Base-by-base conservation (phyloP, 306 rosid species). In the Nissolia schottii region DNA sequence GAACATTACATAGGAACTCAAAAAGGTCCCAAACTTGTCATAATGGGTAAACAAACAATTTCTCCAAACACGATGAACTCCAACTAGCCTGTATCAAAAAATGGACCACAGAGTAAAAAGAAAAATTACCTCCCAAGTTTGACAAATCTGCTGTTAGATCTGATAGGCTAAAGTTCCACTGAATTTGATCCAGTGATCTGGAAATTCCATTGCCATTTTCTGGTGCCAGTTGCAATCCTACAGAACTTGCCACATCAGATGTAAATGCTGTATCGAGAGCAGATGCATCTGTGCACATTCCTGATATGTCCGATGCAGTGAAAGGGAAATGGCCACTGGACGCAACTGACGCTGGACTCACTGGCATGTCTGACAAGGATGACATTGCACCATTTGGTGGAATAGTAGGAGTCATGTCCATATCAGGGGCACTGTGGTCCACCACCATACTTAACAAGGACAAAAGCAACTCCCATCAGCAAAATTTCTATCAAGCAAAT, bases 261-360 rank as follows among this genome's bases (percentile, higher is more conserved):
- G 93, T 86, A 80, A 90, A 90, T 41, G 89, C 82, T 10, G 87
- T 50, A 67, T 87, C 96, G 32, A 90, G 87, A 45, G 85, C 81
- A 0, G 92, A 86, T 28, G 85, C 35, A 62, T 87, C 93, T 65
- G 87, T 74, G 35, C 90, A 92, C 77, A 90, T 87, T 79, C 89
- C 96, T 15, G 91, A 84, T 73, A 90, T 84, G 27, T 90, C 96
- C 7, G 96, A 83, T 14, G 96, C 87, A 19, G 85, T 74, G 81
- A 87, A 87, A 34, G 96, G 90, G 78, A 90, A 85, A 85, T 86
- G 93, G 40, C 96, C 93, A 58, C 93, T 87, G 55, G 96, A 87
- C 57, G 96, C 96, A 40, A 86, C 96, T 56, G 93, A 90, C 25
- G 91, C 77, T 16, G 96, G 96, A 79, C 96, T 90, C 57, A 83